Percentiles rank a stretch among this genome's conserved stretches.
phyloP scores from a whole-genome alignment of 1,284 basidiomycete genomes.

The Neonothopanus nambi region DNA sequence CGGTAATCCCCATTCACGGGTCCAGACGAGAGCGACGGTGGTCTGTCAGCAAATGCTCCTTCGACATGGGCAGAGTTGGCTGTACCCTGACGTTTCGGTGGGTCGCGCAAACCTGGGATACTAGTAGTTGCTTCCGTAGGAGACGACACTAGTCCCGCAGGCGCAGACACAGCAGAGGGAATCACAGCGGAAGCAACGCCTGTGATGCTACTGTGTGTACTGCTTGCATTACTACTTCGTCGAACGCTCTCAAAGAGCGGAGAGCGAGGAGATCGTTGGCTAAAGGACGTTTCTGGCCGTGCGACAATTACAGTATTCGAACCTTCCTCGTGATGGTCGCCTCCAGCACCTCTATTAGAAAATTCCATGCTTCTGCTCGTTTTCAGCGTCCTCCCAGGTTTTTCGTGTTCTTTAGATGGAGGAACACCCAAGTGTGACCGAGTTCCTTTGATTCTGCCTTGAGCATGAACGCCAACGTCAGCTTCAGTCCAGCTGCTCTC shows the following conservation, averaged over 20 bases:
- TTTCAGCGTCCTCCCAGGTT: conserved; percentile 44
- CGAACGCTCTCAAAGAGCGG: conserved; percentile 23
- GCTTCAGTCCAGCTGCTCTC: conserved; percentile 6
- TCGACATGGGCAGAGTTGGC: conserved; percentile 16
- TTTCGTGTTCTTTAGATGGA: not conserved
- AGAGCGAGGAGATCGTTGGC: conserved; percentile 18
- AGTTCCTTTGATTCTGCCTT: conserved; percentile 31
- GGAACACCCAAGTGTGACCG: conserved; percentile 18
- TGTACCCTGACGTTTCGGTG: conserved; percentile 19
- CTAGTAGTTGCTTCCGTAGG: not conserved
- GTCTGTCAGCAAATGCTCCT: conserved; percentile 5
- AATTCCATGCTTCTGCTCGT: conserved; percentile 65
- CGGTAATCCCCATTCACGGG: conserved; percentile 1
- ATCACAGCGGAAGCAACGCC: conserved; percentile 34
- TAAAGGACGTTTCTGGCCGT: too few relatives aligned
- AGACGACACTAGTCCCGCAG: not conserved
- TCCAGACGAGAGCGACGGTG: not conserved
- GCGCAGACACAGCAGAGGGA: not conserved
- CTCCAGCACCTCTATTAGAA: not conserved
- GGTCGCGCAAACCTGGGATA: not conserved
- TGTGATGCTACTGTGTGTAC: conserved; percentile 39
- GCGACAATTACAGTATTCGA: too few relatives aligned
- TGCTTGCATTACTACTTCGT: conserved; percentile 21
- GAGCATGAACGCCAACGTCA: conserved; percentile 25
- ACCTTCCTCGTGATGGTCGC: conserved; percentile 9